These are phyloP conservation scores for Epichloe sp. DNA, from an alignment of 2,329 filamentous ascomycete species.

Conservation along the genomic window DNA sequence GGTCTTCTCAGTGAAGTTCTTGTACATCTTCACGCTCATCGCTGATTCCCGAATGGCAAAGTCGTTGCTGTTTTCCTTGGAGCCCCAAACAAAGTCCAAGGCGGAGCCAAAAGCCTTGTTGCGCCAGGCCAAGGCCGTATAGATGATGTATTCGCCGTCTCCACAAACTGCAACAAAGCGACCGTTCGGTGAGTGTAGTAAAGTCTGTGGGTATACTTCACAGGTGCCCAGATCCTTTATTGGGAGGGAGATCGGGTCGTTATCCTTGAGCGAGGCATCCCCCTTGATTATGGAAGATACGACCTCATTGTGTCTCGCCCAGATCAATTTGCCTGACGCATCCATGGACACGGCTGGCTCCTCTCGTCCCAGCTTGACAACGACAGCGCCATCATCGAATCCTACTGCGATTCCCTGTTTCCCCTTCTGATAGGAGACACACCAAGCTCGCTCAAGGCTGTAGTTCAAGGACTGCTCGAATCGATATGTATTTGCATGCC, in stretches of 20 bases:
- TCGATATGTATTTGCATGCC: conserved; percentile 96
- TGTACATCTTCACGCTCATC: conserved; percentile 92
- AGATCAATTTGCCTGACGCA: conserved; percentile 85
- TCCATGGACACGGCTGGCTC: conserved; percentile 98
- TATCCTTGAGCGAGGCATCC: conserved; percentile 76
- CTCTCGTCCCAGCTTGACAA: conserved; percentile 94
- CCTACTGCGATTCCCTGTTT: conserved; percentile 91
- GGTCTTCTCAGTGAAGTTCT: conserved; percentile 88
- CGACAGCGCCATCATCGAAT: conserved; percentile 94
- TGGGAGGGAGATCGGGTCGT: conserved; percentile 69
- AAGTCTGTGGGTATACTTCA: conserved; percentile 90
- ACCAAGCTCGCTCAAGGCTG: conserved; percentile 92
- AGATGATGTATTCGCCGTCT: conserved; percentile 98
- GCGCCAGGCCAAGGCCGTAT: conserved; percentile 89
- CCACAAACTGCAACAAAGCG: conserved; percentile 72
- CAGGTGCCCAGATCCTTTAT: conserved; percentile 93
- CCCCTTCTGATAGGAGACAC: conserved; percentile 87
- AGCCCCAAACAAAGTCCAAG: conserved; percentile 92
- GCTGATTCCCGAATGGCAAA: conserved; percentile 92
- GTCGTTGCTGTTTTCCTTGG: conserved; percentile 95
- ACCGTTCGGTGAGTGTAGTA: conserved; percentile 92
- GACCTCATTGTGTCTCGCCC: conserved; percentile 90
- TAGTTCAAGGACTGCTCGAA: conserved; percentile 95
- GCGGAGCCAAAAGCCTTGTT: conserved; percentile 97
- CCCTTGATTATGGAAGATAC: conserved; percentile 87